Evolutionary conservation across 2,329 filamentous ascomycete species (phyloP), one percentile per base, ranked within the genome.

Genomic region (Alternaria triticimaculans): DNA sequence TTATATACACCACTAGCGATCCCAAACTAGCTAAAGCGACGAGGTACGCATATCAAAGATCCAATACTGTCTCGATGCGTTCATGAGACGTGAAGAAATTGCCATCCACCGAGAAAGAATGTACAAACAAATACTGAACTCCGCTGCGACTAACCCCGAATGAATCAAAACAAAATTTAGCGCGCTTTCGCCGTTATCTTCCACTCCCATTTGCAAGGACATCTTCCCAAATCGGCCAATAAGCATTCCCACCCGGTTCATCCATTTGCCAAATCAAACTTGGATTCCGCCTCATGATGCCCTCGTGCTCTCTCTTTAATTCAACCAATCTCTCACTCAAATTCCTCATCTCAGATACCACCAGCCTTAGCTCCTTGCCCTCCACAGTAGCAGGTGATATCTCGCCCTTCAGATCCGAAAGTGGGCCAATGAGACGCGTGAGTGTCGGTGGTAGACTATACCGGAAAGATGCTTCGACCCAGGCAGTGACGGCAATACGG

Each of bases 401-500:
- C 21, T 67, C 66, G 2, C 56, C 41, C 46, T 73, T 74, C 7
- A 75, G 33, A 14, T 60, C 60, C 1, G 66, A 58, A 8, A 78
- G 50, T 4, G 76, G 66, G 0, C 74, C 75, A 3, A 77, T 62
- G 3, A 78, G 69, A 3, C 75, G 72, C 1, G 71, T 72, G 10
- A 78, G 64, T 14, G 75, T 77, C 0, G 76, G 76, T 4, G 76
- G 74, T 1, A 78, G 58, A 30, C 64, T 71, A 41, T 76, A 77
- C 1, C 72, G 70, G 63, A 72, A 77, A 0, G 76, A 78, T 8
- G 76, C 75, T 64, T 78, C 76, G 26, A 75, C 73, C 76, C 76
- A 78, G 3, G 70, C 61, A 6, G 75, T 75, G 6, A 76, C 63
- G 8, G 75, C 72, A 9, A 68, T 21, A 12, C 74, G 74, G 10